Conservation (phyloP, 2,329 filamentous ascomycete species). For the Grosmannia penicillata region DNA sequence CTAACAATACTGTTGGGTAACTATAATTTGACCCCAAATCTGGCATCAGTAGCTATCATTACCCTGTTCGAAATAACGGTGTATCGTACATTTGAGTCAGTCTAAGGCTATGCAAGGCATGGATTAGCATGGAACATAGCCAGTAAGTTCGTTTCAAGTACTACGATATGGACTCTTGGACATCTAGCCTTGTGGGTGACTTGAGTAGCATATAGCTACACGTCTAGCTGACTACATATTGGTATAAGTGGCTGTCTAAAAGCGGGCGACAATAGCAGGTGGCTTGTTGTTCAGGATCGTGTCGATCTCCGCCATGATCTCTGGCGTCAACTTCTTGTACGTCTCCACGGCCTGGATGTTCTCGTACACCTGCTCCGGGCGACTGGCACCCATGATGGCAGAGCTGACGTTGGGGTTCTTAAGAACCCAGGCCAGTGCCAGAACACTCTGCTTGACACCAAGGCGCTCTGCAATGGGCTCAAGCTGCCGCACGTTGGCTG, state of each 20-base stretch:
- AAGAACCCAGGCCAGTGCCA: slow-evolving; percentile 47
- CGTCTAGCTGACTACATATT: background rate
- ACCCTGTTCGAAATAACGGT: too few relatives aligned
- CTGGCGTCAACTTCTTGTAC: slow-evolving; percentile 40
- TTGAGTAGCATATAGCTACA: background rate
- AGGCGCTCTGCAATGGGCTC: slow-evolving; percentile 50
- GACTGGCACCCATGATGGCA: slow-evolving; percentile 46
- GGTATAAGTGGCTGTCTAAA: slow-evolving; percentile 7
- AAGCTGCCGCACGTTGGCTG: slow-evolving; percentile 41
- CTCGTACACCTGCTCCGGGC: slow-evolving; percentile 42
- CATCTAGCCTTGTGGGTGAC: too few relatives aligned
- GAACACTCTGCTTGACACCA: slow-evolving; percentile 37
- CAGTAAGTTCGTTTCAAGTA: too few relatives aligned
- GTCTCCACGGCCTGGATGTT: slow-evolving; percentile 37
- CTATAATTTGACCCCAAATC: too few relatives aligned
- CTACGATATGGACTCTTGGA: too few relatives aligned
- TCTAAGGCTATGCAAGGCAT: too few relatives aligned
- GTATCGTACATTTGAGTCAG: too few relatives aligned
- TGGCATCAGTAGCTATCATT: too few relatives aligned
- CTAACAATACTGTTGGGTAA: too few relatives aligned
- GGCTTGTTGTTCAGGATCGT: slow-evolving; percentile 43
- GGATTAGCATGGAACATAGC: too few relatives aligned
- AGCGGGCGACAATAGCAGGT: slow-evolving; percentile 21
- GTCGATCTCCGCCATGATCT: slow-evolving; percentile 45
- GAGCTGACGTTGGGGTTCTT: slow-evolving; percentile 45